These are phyloP conservation scores for Globisporangium splendens DNA, from an alignment of 352 stramenopile species.

Conservation along the genomic window DNA sequence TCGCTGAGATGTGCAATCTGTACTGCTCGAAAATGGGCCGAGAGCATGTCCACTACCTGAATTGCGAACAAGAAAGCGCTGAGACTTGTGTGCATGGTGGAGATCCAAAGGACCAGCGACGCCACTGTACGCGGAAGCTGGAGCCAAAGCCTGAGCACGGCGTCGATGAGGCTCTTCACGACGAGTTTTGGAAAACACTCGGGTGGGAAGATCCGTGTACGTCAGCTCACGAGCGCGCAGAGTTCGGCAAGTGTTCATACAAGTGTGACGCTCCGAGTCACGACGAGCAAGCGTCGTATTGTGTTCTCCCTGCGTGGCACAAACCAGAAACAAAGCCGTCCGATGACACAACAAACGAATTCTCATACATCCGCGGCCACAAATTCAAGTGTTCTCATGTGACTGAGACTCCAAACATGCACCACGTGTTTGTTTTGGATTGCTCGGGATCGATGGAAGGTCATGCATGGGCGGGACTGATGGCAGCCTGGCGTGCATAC, in stretches of 20 bases:
- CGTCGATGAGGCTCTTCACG: slow-evolving; percentile 69
- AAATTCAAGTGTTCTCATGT: slow-evolving; percentile 69
- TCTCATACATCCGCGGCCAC: slow-evolving; percentile 59
- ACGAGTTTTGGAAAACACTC: slow-evolving; percentile 71
- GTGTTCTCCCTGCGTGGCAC: slow-evolving; percentile 68
- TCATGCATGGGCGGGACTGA: slow-evolving; percentile 43
- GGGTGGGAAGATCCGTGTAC: slow-evolving; percentile 72
- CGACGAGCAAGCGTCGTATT: slow-evolving; percentile 48
- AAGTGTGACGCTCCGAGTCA: slow-evolving; percentile 71
- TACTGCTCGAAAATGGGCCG: slow-evolving; percentile 80
- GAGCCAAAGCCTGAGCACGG: slow-evolving; percentile 49
- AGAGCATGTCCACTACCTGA: slow-evolving; percentile 67
- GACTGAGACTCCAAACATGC: slow-evolving; percentile 36
- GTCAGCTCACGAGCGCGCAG: slow-evolving; percentile 44
- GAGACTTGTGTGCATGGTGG: slow-evolving; percentile 43
- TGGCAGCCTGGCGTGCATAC: slow-evolving; percentile 49
- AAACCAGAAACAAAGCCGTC: slow-evolving; percentile 21
- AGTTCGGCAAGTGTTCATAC: slow-evolving; percentile 71
- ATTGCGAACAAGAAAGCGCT: slow-evolving; percentile 42
- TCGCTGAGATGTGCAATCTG: slow-evolving; percentile 76
- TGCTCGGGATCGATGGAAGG: slow-evolving; percentile 67
- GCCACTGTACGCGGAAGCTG: slow-evolving; percentile 53
- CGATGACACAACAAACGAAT: slow-evolving; percentile 25
- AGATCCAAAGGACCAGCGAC: slow-evolving; percentile 41
- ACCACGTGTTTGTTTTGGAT: slow-evolving; percentile 79